Evolutionary conservation across 2,329 filamentous ascomycete genomes (phyloP).

Genomic region (Aspergillus sp.): DNA sequence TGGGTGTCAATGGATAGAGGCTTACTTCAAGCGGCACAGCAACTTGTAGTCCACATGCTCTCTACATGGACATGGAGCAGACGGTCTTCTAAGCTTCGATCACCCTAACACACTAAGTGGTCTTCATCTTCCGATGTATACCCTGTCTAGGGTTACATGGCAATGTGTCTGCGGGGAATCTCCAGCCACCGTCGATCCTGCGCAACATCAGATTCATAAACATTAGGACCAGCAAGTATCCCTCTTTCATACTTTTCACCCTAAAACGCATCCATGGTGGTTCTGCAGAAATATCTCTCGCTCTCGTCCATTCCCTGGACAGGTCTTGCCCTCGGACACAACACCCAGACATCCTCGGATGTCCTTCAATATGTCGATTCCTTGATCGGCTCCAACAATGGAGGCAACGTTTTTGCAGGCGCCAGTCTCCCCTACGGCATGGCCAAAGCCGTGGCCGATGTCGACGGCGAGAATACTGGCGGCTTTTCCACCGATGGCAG

Average conservation of each 20-base stretch:
- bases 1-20: too few relatives aligned
- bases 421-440: constrained; percentile 55
- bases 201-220: background rate
- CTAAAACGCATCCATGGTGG: background rate
- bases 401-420: constrained; percentile 56
- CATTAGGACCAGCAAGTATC: background rate
- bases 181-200: constrained; percentile 2
- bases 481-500: constrained; percentile 55
- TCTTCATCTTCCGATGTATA: too few relatives aligned
- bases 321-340: background rate
- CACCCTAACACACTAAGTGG: too few relatives aligned
- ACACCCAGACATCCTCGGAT: constrained; percentile 24
- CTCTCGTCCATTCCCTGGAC: constrained; percentile 1
- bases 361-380: constrained; percentile 48
- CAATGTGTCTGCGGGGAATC: background rate
- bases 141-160: too few relatives aligned
- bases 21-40: too few relatives aligned
- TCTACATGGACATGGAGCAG: too few relatives aligned
- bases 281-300: background rate
- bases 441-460: constrained; percentile 56
- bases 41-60: too few relatives aligned
- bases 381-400: constrained; percentile 54
- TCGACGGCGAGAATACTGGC: constrained; percentile 50
- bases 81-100: too few relatives aligned
- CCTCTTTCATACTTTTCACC: background rate